These are phyloP conservation scores for Penicillium atrosanguineum DNA, from an alignment of 495 filamentous ascomycete genomes.

Conservation along the genomic window DNA sequence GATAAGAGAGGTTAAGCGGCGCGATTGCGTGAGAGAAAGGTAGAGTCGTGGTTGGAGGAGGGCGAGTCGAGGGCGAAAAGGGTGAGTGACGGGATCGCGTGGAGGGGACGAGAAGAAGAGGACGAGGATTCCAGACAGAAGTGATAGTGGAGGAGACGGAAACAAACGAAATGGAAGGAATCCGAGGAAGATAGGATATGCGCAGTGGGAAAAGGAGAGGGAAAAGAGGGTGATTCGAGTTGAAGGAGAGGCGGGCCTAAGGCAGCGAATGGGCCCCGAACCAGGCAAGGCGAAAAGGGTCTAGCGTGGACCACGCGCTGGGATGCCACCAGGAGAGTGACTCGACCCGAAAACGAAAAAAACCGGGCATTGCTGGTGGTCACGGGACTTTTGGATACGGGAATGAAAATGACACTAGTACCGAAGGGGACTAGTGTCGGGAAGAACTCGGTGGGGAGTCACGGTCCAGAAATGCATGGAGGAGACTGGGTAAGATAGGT, in stretches of 20 bases:
- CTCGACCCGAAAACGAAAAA: constrained; percentile 16
- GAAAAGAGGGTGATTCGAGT: constrained; percentile 27
- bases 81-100: constrained; percentile 33
- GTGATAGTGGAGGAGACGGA: constrained; percentile 21
- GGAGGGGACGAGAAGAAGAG: constrained; percentile 29
- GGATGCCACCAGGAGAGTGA: constrained; percentile 4
- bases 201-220: constrained; percentile 34
- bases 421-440: constrained; percentile 12
- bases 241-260: constrained; percentile 28
- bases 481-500: constrained; percentile 2
- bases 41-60: constrained; percentile 20
- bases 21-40: constrained; percentile 19
- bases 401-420: constrained; percentile 12
- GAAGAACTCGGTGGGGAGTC: constrained; percentile 16
- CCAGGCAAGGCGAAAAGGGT: constrained; percentile 20
- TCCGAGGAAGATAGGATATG: constrained; percentile 30
- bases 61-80: constrained; percentile 27
- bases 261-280: constrained; percentile 25
- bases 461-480: constrained; percentile 14
- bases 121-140: constrained; percentile 18
- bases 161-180: constrained; percentile 27
- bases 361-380: constrained; percentile 5
- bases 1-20: constrained; percentile 14
- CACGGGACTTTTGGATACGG: constrained; percentile 1
- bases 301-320: constrained; percentile 16